Evolutionary conservation across 192 early-diverging fungal genomes (phyloP).

Genomic region (Podila minutissima): DNA sequence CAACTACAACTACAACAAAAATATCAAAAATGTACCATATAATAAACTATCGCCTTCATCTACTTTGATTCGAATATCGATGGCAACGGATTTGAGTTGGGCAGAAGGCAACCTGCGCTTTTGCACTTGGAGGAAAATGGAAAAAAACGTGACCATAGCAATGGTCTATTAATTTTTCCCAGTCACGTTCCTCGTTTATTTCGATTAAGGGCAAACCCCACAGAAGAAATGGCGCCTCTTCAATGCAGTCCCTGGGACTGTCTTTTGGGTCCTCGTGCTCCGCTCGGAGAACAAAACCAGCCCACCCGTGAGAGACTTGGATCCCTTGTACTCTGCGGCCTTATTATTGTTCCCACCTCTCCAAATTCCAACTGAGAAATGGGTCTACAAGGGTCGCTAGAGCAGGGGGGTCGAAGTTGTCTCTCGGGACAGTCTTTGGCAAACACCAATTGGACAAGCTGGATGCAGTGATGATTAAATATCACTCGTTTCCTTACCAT

Average conservation of each 20-base stretch:
- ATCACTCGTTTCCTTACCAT: slow-evolving; percentile 6
- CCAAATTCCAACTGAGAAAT: background rate
- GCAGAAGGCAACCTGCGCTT: no score
- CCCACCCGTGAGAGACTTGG: background rate
- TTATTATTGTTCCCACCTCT: slow-evolving; percentile 1
- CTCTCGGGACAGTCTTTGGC: background rate
- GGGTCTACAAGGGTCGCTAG: slow-evolving; percentile 1
- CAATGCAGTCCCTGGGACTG: background rate
- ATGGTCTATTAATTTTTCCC: no score
- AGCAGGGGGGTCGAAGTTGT: background rate
- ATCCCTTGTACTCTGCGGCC: background rate
- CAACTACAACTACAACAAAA: no score
- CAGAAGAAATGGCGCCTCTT: background rate
- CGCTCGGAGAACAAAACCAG: background rate
- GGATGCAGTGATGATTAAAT: slow-evolving; percentile 1
- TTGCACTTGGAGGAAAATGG: no score
- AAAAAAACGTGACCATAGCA: no score
- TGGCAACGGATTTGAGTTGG: no score
- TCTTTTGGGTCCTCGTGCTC: background rate
- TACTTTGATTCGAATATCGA: no score
- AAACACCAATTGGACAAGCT: background rate
- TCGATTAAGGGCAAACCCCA: background rate
- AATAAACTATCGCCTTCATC: no score
- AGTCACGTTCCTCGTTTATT: no score
- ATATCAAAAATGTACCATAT: no score